Conservation (phyloP, 2,329 filamentous ascomycete species). For the Cordyceps cateniannulata region DNA sequence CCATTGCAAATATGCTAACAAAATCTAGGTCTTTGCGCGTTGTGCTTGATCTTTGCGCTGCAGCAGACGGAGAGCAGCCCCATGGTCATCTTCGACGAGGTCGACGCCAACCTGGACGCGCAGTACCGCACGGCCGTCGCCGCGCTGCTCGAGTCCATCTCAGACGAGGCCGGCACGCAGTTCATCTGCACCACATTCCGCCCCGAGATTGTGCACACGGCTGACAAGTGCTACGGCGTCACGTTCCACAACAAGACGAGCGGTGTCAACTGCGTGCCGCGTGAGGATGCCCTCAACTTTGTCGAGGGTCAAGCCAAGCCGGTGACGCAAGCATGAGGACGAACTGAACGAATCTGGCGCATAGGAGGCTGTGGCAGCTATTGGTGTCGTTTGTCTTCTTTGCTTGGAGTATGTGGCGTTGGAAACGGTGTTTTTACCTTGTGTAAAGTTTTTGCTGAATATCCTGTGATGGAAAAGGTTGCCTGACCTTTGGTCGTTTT, state of each 20-base stretch:
- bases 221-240: conserved; percentile 96
- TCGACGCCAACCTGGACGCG: conserved; percentile 95
- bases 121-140: conserved; percentile 97
- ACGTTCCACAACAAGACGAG: conserved; percentile 92
- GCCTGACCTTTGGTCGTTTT: background rate
- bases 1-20: background rate
- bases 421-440: background rate
- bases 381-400: background rate
- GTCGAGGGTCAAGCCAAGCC: conserved; percentile 71
- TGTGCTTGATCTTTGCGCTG: conserved; percentile 98
- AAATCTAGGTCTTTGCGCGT: conserved; percentile 78
- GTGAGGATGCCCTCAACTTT: conserved; percentile 84
- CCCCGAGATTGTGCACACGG: conserved; percentile 90
- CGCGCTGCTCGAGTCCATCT: conserved; percentile 75
- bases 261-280: conserved; percentile 82
- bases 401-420: conserved; percentile 10
- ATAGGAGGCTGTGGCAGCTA: no score
- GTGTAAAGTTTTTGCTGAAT: background rate
- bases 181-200: conserved; percentile 99
- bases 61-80: conserved; percentile 95
- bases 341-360: background rate
- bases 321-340: conserved; percentile 14
- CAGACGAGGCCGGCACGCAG: conserved; percentile 59
- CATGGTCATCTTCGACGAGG: conserved; percentile 99
- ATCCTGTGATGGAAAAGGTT: background rate